phyloP scores from a whole-genome alignment of 768 basidiomycete genomes.

The Lentinula edodes region DNA sequence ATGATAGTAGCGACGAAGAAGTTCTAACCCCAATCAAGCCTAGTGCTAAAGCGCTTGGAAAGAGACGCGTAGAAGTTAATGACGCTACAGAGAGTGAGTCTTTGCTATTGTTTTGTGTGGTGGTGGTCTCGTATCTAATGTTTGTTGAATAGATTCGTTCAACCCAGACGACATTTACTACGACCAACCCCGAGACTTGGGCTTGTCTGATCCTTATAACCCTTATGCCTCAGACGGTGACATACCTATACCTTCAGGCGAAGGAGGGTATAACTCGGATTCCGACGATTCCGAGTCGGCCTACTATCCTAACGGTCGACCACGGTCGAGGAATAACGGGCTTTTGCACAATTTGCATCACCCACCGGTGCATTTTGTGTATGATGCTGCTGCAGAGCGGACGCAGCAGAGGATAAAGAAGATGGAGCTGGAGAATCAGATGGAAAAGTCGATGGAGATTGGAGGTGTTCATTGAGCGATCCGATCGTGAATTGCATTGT shows the following conservation, averaged over 20 bases:
- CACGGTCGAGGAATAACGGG: neutral
- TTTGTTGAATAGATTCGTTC: conserved; percentile 22
- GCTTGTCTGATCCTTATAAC: conserved; percentile 39
- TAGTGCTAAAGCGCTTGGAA: conserved; percentile 86
- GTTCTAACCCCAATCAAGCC: conserved; percentile 45
- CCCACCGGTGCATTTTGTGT: conserved; percentile 68
- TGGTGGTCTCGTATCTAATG: neutral
- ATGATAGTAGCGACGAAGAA: conserved; percentile 25
- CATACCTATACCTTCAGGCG: conserved; percentile 20
- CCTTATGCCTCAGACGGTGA: conserved; percentile 24
- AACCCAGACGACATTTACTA: conserved; percentile 43
- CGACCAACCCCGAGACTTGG: neutral
- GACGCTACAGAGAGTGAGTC: conserved; percentile 43
- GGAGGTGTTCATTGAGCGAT: neutral
- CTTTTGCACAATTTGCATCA: conserved; percentile 25
- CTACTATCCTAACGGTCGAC: conserved; percentile 10
- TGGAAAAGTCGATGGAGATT: conserved; percentile 3
- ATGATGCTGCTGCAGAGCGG: conserved; percentile 88
- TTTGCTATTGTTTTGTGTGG: neutral
- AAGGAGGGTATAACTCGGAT: conserved; percentile 33
- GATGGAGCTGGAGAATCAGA: neutral
- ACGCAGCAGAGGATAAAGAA: conserved; percentile 49
- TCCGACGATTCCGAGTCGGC: conserved; percentile 36
- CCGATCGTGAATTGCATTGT: neutral
- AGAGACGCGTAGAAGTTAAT: conserved; percentile 55